Evolutionary conservation across 2,329 filamentous ascomycete genomes (phyloP).

Genomic region (Tolypocladium pustulatum): DNA sequence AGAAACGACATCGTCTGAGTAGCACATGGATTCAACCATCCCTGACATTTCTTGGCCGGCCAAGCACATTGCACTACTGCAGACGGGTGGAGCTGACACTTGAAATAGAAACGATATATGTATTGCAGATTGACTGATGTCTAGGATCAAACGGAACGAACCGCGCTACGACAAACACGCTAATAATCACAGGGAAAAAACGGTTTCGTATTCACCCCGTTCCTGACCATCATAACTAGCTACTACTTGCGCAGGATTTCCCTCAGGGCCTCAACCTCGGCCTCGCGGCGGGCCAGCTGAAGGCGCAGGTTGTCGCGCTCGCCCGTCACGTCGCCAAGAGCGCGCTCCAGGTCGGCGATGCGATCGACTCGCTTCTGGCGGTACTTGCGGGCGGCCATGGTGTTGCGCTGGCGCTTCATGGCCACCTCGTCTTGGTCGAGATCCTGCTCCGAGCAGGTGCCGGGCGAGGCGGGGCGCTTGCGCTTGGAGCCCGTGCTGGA

Average conservation of each 20-base stretch:
- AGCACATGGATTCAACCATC: not conserved
- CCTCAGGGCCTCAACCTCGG: conserved; percentile 51
- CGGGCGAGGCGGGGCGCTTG: conserved; percentile 3
- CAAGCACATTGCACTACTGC: not conserved
- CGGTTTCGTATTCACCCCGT: not conserved
- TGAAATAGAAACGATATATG: not conserved
- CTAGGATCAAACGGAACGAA: not conserved
- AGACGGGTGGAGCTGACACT: not conserved
- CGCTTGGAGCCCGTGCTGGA: conserved; percentile 8
- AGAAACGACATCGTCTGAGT: conserved; percentile 19
- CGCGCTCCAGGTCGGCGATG: conserved; percentile 49
- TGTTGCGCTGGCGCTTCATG: conserved; percentile 56
- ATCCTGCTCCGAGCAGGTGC: not conserved
- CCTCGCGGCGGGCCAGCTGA: conserved; percentile 52
- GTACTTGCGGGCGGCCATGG: conserved; percentile 60
- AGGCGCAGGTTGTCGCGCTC: conserved; percentile 56
- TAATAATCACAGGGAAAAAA: not conserved
- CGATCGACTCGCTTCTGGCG: conserved; percentile 61
- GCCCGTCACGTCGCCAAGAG: conserved; percentile 44
- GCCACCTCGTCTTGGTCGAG: conserved; percentile 16
- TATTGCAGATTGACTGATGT: not conserved
- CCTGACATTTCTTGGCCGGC: not conserved
- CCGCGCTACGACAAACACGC: not conserved
- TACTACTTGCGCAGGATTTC: conserved; percentile 31
- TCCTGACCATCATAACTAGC: not conserved